Base-by-base conservation (phyloP, 2,329 filamentous ascomycete genomes). In the Ophiostoma triangulosporum region DNA sequence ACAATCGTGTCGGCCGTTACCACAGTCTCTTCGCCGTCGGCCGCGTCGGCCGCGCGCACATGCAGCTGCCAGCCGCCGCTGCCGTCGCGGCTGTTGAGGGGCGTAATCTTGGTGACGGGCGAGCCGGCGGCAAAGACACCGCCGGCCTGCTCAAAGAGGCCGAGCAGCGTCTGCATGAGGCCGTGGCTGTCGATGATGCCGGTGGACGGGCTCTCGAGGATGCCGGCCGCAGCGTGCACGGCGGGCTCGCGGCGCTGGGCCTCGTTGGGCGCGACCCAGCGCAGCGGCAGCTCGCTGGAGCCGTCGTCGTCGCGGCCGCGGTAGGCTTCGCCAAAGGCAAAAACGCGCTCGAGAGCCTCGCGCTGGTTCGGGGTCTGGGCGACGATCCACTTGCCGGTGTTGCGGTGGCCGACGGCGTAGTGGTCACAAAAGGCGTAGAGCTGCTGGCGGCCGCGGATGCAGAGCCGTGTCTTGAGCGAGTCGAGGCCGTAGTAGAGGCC, bases 301-400 rank as follows among this genome's bases (percentile, higher is more conserved):
- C 61, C 54, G 57, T 59, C 33, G 15, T 50, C 52, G 33, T 48
- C 38, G 40, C 12, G 35, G 27, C 61, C 61, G 64, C n/a, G 70
- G 62, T 61, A 60, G 1, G 59, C 58, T 1, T 62, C 56, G 57
- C 71, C 77, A 50, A 75, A 69, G 9, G 63, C 64, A 57, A 76
- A 69, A 20, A 84, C 67, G 20, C 63, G 65, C 59, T 81, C 68
- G 2, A 77, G 78, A 45, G 79, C 80, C n/a, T 71, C 74, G 64
- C 78, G 76, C 70, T 97, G 87, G 48, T 69, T 70, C 1, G 74
- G 73, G 51, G 81, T 84, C 70, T 97, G 93, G 1, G 91, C 91
- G 1, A 97, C 86, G 62, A 97, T 86, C 90, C 91, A 96, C 72
- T 96, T 97, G 56, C 89, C 89, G 24, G 81, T 86, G 64, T 84